A percentile compares a stretch with the other conserved stretches of the same genome.
These are phyloP conservation scores for Eucalyptus caleyi DNA, from an alignment of 345 rosid species.

Conservation along the genomic window DNA sequence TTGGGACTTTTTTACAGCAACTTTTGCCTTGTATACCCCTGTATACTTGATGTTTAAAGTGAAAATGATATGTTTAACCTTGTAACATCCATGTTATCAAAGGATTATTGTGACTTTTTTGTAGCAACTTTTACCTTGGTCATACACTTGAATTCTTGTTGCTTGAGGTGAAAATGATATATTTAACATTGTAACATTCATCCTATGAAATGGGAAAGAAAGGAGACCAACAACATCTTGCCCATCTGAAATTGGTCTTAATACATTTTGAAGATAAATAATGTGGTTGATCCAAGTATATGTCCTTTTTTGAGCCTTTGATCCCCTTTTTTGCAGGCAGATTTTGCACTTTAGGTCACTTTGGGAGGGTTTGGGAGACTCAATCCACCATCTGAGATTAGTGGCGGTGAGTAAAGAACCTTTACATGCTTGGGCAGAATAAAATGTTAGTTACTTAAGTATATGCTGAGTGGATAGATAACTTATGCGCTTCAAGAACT, in stretches of 20 bases:
- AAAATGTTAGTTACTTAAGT: background rate
- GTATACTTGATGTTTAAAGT: background rate
- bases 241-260: background rate
- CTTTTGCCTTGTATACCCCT: background rate
- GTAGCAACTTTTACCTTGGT: background rate
- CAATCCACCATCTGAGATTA: constrained; percentile 23
- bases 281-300: background rate
- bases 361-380: constrained; percentile 37
- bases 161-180: background rate
- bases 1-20: background rate
- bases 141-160: background rate
- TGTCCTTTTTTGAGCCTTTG: background rate
- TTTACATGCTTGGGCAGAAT: background rate
- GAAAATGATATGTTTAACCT: background rate
- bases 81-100: background rate
- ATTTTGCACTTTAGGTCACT: constrained; percentile 20
- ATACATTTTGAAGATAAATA: background rate
- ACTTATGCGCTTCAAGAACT: background rate
- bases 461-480: background rate
- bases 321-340: constrained; percentile 13
- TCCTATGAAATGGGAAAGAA: background rate
- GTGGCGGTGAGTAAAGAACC: constrained; percentile 33
- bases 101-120: background rate
- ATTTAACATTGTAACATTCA: background rate
- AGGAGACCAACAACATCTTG: background rate